Evolutionary conservation across 1,139 yeast species (phyloP), one percentile per base, ranked within the genome.

Genomic region (Saccharomyces hybrid): DNA sequence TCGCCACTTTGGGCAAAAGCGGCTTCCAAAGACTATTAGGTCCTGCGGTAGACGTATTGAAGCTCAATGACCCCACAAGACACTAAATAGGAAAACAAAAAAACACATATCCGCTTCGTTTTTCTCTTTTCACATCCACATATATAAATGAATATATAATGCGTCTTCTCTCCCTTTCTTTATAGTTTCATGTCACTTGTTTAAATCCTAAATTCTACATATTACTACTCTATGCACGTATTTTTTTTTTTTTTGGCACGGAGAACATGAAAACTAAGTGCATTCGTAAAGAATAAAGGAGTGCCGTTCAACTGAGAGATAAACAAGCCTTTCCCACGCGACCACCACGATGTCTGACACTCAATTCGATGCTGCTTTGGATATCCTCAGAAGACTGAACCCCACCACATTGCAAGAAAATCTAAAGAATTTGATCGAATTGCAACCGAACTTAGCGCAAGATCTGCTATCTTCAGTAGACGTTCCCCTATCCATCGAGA

Each of bases 21-120:
- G 99, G 97, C 0, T 93, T 93, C 77, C 93, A 90, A 72, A 82
- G 98, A 72, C 78, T 93, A 62, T 79, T 93, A 61, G 99, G 99
- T 2, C 96, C 96, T 42, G 97, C 88, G 1, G 95, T 90, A 26
- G 87, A 81, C 55, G 88, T 86, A 30, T 78, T 89, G 70, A 86
- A 86, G 72, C 77, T 84, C 58, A 89, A 86, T 67, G 96, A 88
- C 69, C 96, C 96, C 52, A 86, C 91, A n/a, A 52, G 50, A 46
- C 51, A 51, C 41, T 47, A 20, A 26, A 25, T 20, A 20, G 14
- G 28, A 47, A 6, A 20, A 23, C 23, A 20, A 20, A 20, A 13
- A 8, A 25, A 23, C 11, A 20, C 5, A n/a, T 44, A 20, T 6
- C 11, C 11, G 11, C 4, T 23, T 23, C 23, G 5, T 20, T 8